phyloP scores from a whole-genome alignment of 495 filamentous ascomycete genomes.

The Penicillium manginii region DNA sequence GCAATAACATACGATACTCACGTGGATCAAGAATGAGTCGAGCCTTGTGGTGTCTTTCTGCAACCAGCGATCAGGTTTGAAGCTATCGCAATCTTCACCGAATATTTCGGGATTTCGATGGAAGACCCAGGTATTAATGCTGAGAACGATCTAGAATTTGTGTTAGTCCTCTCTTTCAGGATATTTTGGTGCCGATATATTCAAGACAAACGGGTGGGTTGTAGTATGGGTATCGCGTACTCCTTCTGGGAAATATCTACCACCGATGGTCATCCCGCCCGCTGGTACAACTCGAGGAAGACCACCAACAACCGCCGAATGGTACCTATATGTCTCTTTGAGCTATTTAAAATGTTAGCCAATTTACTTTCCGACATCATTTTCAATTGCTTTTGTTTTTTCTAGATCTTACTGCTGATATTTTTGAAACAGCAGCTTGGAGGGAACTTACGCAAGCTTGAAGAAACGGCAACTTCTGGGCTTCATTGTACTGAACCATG shows the following conservation, averaged over 20 bases:
- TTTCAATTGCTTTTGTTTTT: too few species aligned
- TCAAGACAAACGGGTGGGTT: not conserved
- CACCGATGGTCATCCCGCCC: conserved; percentile 32
- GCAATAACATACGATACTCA: conserved; percentile 3
- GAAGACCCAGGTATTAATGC: conserved; percentile 49
- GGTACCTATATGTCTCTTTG: conserved; percentile 57
- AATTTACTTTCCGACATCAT: too few species aligned
- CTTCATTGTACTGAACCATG: conserved; percentile 29
- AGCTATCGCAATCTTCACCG: conserved; percentile 47
- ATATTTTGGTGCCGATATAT: not conserved
- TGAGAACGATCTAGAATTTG: conserved; percentile 37
- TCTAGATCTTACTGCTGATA: not conserved
- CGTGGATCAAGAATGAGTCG: conserved; percentile 39
- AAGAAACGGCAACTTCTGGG: conserved; percentile 37
- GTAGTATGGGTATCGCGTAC: conserved; percentile 20
- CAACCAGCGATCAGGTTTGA: conserved; percentile 54
- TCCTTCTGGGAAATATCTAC: conserved; percentile 41
- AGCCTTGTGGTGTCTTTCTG: conserved; percentile 30
- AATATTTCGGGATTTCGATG: conserved; percentile 48
- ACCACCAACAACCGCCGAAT: conserved; percentile 27
- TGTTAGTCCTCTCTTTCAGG: not conserved
- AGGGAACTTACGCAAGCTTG: conserved; percentile 36
- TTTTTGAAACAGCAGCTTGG: not conserved
- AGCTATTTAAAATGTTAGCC: conserved; percentile 32
- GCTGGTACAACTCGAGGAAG: conserved; percentile 36